These are phyloP conservation scores for Tolypocladium ovalisporum DNA, from an alignment of 2,329 filamentous ascomycete genomes.

Conservation along the genomic window DNA sequence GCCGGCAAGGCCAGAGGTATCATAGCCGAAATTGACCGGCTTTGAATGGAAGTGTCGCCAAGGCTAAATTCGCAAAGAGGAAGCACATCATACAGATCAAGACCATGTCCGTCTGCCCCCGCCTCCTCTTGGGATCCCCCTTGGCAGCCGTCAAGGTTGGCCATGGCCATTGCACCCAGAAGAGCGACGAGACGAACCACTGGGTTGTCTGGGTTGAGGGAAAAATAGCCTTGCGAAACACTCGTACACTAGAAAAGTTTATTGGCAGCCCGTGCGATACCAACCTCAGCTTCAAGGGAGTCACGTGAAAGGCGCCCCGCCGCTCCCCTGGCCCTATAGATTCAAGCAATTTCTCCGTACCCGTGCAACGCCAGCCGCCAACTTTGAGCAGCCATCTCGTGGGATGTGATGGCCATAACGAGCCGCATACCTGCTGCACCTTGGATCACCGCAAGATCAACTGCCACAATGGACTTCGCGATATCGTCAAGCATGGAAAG, in stretches of 20 bases:
- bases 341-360: too few relatives aligned
- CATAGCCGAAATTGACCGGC: too few relatives aligned
- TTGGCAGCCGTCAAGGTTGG: background rate
- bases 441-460: background rate
- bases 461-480: background rate
- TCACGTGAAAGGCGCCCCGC: background rate
- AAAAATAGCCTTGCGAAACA: background rate
- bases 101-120: background rate
- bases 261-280: background rate
- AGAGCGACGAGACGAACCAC: background rate
- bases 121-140: background rate
- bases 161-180: background rate
- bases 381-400: background rate
- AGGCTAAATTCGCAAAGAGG: too few relatives aligned
- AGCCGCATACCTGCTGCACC: background rate
- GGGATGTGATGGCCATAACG: background rate
- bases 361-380: background rate
- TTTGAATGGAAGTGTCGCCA: too few relatives aligned
- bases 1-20: too few relatives aligned
- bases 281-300: background rate
- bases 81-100: background rate
- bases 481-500: background rate
- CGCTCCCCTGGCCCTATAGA: background rate
- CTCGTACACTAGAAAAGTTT: background rate
- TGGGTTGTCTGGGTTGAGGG: background rate